phyloP scores from a whole-genome alignment of 306 rosid genomes.

The Vachellia collinsii region DNA sequence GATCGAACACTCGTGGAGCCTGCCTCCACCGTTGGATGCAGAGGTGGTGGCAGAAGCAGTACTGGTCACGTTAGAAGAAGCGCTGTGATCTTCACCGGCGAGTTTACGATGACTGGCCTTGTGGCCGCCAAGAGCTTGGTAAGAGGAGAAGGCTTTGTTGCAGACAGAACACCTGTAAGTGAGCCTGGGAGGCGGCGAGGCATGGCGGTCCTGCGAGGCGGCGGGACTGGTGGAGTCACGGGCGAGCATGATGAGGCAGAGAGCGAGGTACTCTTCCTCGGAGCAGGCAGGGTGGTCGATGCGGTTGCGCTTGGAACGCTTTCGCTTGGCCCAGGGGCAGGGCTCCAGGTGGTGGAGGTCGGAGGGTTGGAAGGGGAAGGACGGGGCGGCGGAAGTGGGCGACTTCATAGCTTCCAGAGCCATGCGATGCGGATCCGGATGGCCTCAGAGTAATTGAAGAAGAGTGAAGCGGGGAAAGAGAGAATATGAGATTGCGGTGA shows the following conservation, averaged over 20 bases:
- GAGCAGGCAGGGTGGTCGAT: slow-evolving; percentile 51
- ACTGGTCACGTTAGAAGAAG: slow-evolving; percentile 57
- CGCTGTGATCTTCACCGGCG: slow-evolving; percentile 52
- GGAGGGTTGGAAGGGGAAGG: no score
- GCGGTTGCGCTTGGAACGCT: slow-evolving; percentile 83
- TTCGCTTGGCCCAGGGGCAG: slow-evolving; percentile 75
- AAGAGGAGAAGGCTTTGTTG: slow-evolving; percentile 67
- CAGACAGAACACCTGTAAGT: slow-evolving; percentile 86
- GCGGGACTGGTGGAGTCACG: slow-evolving; percentile 47
- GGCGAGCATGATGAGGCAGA: slow-evolving; percentile 98
- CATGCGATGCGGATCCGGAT: no score
- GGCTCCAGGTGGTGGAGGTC: slow-evolving; percentile 33
- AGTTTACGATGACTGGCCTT: slow-evolving; percentile 89
- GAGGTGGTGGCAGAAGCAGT: slow-evolving; percentile 39
- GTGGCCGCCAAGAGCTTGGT: slow-evolving; percentile 95
- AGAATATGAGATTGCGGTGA: not conserved
- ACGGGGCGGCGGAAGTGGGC: no score
- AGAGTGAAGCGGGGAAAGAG: no score
- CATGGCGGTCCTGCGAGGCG: not conserved
- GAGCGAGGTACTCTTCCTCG: slow-evolving; percentile 93
- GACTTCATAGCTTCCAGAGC: no score
- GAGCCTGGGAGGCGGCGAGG: slow-evolving; percentile 25
- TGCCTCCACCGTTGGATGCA: slow-evolving; percentile 48
- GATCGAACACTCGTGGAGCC: slow-evolving; percentile 79
- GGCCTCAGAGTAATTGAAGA: no score